These are phyloP conservation scores for Chenopodium quinoa DNA, from an alignment of 148 eudicot genomes.

Conservation along the genomic window DNA sequence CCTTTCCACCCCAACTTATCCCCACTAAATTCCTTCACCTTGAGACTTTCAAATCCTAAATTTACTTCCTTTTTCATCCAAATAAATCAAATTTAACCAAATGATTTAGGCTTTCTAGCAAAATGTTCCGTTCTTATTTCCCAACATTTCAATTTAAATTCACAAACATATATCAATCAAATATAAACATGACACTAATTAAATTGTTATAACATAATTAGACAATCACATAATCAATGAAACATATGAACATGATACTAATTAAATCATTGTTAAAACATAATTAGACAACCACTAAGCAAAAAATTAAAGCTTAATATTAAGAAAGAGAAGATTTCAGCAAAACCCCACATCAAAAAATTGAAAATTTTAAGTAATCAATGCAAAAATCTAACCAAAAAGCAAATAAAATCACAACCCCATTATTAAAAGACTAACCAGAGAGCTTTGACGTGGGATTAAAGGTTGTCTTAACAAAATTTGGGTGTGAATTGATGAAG, in stretches of 20 bases:
- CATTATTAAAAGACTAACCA: slow-evolving; percentile 18
- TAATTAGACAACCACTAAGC: too few relatives aligned
- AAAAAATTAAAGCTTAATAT: too few relatives aligned
- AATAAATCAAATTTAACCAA: neutral
- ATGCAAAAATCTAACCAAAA: too few relatives aligned
- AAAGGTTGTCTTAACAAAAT: neutral
- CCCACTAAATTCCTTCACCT: too few relatives aligned
- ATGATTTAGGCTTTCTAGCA: neutral
- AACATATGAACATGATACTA: too few relatives aligned
- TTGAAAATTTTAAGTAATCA: neutral
- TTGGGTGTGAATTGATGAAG: neutral
- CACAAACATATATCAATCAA: neutral
- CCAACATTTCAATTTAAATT: neutral
- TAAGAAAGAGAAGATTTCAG: neutral
- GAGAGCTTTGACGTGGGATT: slow-evolving; percentile 6
- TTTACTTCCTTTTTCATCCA: neutral
- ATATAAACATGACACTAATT: neutral
- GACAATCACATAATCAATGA: neutral
- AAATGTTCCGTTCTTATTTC: neutral
- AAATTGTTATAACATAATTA: neutral
- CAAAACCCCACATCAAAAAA: slow-evolving; percentile 1
- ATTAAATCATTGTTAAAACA: too few relatives aligned
- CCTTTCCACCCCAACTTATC: too few relatives aligned
- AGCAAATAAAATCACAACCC: neutral
- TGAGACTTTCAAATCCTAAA: neutral